Evolutionary conservation across 2,329 filamentous ascomycete genomes (phyloP).

Genomic region (Penicillium sp.): DNA sequence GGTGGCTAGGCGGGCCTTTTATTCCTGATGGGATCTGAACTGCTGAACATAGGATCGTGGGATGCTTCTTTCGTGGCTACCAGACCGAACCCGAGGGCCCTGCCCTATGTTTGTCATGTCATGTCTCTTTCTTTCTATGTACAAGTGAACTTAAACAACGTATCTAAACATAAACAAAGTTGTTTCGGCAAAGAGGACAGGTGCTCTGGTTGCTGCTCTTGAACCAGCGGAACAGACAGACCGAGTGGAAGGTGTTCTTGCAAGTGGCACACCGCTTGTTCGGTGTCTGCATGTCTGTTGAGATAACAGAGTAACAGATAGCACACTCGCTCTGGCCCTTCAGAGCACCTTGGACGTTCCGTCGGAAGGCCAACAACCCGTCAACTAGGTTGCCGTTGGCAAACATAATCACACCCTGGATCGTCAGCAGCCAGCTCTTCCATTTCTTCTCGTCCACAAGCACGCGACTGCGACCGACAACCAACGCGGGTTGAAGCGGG

Average conservation of each 20-base stretch:
- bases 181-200: slow-evolving; percentile 89
- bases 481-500: slow-evolving; percentile 74
- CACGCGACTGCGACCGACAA: slow-evolving; percentile 76
- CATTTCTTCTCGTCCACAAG: slow-evolving; percentile 89
- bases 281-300: slow-evolving; percentile 81
- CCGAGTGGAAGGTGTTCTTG: slow-evolving; percentile 88
- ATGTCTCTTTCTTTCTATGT: slow-evolving; percentile 20
- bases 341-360: slow-evolving; percentile 82
- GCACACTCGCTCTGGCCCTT: slow-evolving; percentile 94
- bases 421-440: slow-evolving; percentile 84
- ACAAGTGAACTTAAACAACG: slow-evolving; percentile 1
- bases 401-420: slow-evolving; percentile 90
- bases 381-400: slow-evolving; percentile 87
- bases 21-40: background rate
- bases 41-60: background rate
- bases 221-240: slow-evolving; percentile 96
- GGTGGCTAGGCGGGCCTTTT: background rate
- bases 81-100: background rate
- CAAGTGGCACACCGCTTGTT: slow-evolving; percentile 91
- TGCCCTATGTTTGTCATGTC: slow-evolving; percentile 3
- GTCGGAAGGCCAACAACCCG: slow-evolving; percentile 78
- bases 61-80: background rate
- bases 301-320: slow-evolving; percentile 95
- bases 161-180: slow-evolving; percentile 63
- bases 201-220: slow-evolving; percentile 87